These are phyloP conservation scores for bread wheat (Triticum aestivum) DNA, from an alignment of 176 grass and related monocot species.

Conservation along the genomic window DNA sequence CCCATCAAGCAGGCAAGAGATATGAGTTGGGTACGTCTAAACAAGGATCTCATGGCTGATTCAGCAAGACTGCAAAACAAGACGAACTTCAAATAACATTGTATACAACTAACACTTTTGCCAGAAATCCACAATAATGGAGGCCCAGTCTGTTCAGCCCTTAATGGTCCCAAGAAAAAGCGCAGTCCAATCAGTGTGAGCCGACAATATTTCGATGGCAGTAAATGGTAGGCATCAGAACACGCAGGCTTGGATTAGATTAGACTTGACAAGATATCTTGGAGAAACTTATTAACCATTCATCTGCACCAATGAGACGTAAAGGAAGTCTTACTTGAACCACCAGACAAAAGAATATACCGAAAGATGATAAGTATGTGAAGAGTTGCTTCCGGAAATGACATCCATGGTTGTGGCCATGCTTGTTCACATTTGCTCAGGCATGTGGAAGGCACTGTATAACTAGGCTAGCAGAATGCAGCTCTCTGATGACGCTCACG, in stretches of 20 bases:
- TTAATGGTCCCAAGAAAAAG: slow-evolving; percentile 41
- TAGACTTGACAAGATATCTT: slow-evolving; percentile 31
- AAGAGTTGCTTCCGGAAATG: slow-evolving; percentile 7
- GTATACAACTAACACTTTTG: slow-evolving; percentile 33
- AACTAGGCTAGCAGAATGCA: neutral
- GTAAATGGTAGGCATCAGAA: slow-evolving; percentile 43
- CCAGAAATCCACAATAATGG: slow-evolving; percentile 63
- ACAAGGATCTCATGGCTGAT: slow-evolving; percentile 9
- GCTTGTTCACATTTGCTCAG: slow-evolving; percentile 34
- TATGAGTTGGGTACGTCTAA: slow-evolving; percentile 25
- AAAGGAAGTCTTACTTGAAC: slow-evolving; percentile 33
- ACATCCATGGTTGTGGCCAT: slow-evolving; percentile 5
- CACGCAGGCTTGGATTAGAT: slow-evolving; percentile 21
- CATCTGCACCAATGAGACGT: slow-evolving; percentile 7
- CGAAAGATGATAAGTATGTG: slow-evolving; percentile 21
- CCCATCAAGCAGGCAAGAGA: slow-evolving; percentile 28
- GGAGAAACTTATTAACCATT: slow-evolving; percentile 9
- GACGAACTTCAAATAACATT: slow-evolving; percentile 46
- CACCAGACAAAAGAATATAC: slow-evolving; percentile 34
- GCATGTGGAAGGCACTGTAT: slow-evolving; percentile 25
- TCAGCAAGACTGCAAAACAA: slow-evolving; percentile 32
- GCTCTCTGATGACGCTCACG: neutral
- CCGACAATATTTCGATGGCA: slow-evolving; percentile 15
- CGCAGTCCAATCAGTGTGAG: slow-evolving; percentile 47
- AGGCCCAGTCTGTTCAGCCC: slow-evolving; percentile 41